A percentile compares a stretch with the other conserved stretches of the same genome.
Evolutionary conservation across 495 filamentous ascomycete genomes (phyloP).

Genomic region (Wilcoxina mikolae): DNA sequence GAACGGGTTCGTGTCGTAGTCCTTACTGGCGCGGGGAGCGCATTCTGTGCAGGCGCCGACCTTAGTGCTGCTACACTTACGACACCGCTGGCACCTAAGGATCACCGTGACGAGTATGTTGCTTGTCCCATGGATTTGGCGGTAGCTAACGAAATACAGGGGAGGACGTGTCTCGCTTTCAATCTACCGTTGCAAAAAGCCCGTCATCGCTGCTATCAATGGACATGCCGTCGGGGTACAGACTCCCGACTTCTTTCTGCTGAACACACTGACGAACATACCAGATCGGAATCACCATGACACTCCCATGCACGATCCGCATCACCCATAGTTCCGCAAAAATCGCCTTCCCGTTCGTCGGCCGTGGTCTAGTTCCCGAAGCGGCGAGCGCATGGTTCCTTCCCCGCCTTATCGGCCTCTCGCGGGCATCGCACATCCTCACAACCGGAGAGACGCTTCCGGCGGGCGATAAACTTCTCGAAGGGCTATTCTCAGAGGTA

Average conservation of each 20-base stretch:
- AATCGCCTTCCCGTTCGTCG: conserved; percentile 45
- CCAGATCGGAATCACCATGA: conserved; percentile 43
- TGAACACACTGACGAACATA: not conserved
- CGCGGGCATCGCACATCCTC: conserved; percentile 37
- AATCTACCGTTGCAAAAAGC: conserved; percentile 42
- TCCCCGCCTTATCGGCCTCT: conserved; percentile 39
- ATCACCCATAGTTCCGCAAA: conserved; percentile 37
- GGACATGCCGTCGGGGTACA: conserved; percentile 40
- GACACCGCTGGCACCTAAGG: no score
- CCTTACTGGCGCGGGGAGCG: conserved; percentile 40
- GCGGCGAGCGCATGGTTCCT: conserved; percentile 44
- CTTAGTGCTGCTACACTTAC: conserved; percentile 35
- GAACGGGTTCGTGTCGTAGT: conserved; percentile 39
- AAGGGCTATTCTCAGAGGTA: conserved; percentile 38
- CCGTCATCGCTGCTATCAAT: conserved; percentile 45
- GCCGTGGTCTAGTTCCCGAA: conserved; percentile 43
- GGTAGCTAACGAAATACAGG: conserved; percentile 16
- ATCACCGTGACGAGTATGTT: not conserved
- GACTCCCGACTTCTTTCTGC: not conserved
- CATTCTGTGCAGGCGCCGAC: conserved; percentile 45
- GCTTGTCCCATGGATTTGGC: not conserved
- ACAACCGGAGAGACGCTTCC: conserved; percentile 24
- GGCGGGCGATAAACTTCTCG: conserved; percentile 32
- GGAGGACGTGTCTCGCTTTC: conserved; percentile 39
- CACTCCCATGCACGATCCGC: conserved; percentile 41